These are phyloP conservation scores for Kluyveromyces sp. DNA, from an alignment of 1,139 yeast genomes.

Conservation along the genomic window DNA sequence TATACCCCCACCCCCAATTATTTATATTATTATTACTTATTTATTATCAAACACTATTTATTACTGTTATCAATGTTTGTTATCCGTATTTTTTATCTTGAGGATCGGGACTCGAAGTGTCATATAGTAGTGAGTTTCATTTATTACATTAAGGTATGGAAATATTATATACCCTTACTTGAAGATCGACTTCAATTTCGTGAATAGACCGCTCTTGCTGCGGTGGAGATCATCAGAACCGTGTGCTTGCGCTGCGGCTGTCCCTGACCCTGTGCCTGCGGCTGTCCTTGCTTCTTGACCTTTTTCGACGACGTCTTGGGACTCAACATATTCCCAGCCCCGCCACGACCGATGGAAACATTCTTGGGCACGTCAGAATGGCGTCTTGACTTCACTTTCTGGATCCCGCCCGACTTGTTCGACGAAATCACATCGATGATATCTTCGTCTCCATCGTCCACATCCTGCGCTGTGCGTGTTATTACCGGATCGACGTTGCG, in stretches of 20 bases:
- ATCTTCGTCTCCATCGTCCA: conserved; percentile 38
- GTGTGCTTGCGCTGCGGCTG: background rate
- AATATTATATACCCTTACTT: conserved; percentile 6
- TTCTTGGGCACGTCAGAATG: conserved; percentile 27
- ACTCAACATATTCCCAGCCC: conserved; percentile 36
- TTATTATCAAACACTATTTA: too few species aligned
- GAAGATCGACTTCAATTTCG: conserved; percentile 22
- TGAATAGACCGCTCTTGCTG: conserved; percentile 16
- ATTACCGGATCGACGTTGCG: conserved; percentile 53
- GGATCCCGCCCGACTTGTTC: conserved; percentile 1
- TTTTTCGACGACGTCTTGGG: conserved; percentile 16
- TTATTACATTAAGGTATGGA: background rate
- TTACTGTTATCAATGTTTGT: too few species aligned
- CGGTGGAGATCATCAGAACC: background rate
- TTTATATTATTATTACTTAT: too few species aligned
- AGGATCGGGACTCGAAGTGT: too few species aligned
- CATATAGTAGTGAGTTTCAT: background rate
- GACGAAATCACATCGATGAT: conserved; percentile 8
- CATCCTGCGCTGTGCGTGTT: conserved; percentile 65
- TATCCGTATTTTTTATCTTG: too few species aligned
- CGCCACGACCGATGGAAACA: conserved; percentile 33
- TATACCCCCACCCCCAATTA: too few species aligned
- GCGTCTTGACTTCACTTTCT: conserved; percentile 7
- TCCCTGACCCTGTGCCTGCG: background rate
- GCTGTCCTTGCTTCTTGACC: conserved; percentile 11